phyloP scores from a whole-genome alignment of 257 asterid genomes.

The Salvia splendens region DNA sequence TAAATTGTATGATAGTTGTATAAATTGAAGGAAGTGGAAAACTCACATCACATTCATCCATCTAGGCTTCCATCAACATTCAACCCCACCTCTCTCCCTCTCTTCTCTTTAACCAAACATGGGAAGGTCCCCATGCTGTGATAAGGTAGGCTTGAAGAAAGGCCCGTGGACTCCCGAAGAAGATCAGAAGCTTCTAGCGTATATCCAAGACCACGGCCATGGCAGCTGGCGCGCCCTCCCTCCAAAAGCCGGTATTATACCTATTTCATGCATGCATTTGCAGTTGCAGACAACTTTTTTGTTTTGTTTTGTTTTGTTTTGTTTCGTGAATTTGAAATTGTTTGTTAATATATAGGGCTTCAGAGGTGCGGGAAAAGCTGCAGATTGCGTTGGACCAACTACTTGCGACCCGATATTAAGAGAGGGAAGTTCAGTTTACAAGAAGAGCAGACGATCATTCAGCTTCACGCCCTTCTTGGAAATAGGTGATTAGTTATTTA shows the following conservation, averaged over 20 bases:
- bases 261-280: too few relatives aligned
- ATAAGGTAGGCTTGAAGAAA: constrained; percentile 52
- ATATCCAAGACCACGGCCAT: constrained; percentile 53
- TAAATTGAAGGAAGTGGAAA: constrained; percentile 21
- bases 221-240: constrained; percentile 69
- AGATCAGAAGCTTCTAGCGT: constrained; percentile 48
- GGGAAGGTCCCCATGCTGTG: constrained; percentile 55
- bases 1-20: constrained; percentile 26
- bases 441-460: constrained; percentile 59
- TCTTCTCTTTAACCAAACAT: constrained; percentile 12
- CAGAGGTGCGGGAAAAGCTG: constrained; percentile 46
- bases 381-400: constrained; percentile 42
- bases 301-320: too few relatives aligned
- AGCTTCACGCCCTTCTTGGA: constrained; percentile 58
- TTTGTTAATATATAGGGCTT: constrained; percentile 30
- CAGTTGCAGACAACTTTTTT: too few relatives aligned
- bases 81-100: not conserved
- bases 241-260: constrained; percentile 46
- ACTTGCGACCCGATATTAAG: constrained; percentile 40
- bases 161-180: constrained; percentile 63
- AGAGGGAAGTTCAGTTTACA: constrained; percentile 44
- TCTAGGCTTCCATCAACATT: not conserved
- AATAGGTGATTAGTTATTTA: constrained; percentile 35
- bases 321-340: not conserved
- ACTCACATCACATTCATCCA: constrained; percentile 1